Evolutionary conservation across 2,329 filamentous ascomycete genomes (phyloP).

Genomic region (Fusarium neocosmosporiellum): DNA sequence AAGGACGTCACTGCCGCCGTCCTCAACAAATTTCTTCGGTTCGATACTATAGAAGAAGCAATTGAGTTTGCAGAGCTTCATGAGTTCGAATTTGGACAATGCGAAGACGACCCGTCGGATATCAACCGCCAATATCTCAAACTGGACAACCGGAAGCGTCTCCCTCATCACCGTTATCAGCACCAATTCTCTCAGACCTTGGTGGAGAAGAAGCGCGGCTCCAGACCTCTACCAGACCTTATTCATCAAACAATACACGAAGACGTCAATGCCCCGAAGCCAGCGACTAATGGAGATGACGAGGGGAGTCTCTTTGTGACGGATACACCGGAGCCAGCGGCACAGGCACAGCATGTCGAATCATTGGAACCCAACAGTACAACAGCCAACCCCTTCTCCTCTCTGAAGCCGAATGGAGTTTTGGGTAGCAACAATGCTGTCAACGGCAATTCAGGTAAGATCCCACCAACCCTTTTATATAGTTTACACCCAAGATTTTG

Average conservation of each 20-base stretch:
- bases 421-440: constrained; percentile 16
- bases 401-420: constrained; percentile 13
- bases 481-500: constrained; percentile 42
- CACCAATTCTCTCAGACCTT: constrained; percentile 67
- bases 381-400: constrained; percentile 24
- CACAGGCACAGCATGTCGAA: constrained; percentile 11
- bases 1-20: constrained; percentile 69
- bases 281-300: constrained; percentile 19
- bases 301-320: constrained; percentile 48
- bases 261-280: constrained; percentile 37
- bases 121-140: constrained; percentile 55
- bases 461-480: constrained; percentile 17
- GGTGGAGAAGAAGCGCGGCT: constrained; percentile 70
- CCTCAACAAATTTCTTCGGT: constrained; percentile 69
- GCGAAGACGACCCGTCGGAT: constrained; percentile 50
- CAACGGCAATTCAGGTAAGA: constrained; percentile 41
- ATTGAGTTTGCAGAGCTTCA: constrained; percentile 72
- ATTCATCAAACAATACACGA: constrained; percentile 68
- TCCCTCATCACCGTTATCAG: constrained; percentile 62
- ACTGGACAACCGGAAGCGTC: constrained; percentile 55
- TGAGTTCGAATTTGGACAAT: constrained; percentile 61
- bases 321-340: constrained; percentile 16
- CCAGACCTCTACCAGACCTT: constrained; percentile 62
- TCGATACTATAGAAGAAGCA: constrained; percentile 75
- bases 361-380: constrained; percentile 16